phyloP scores from a whole-genome alignment of 441 rosid species.

The Adansonia gregorii region DNA sequence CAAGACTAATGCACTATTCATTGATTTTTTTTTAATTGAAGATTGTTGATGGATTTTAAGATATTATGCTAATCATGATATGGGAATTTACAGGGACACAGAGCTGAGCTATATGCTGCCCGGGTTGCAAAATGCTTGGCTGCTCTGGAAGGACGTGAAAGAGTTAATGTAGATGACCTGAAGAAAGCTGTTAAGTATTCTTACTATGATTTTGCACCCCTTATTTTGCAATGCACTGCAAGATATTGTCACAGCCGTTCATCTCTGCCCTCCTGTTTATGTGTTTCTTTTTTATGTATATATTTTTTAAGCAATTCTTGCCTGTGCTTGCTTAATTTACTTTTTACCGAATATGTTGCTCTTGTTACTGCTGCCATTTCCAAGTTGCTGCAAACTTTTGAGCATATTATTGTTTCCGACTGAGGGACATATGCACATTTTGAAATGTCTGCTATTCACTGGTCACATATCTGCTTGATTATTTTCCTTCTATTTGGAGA shows the following conservation, averaged over 20 bases:
- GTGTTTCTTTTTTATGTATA: neutral
- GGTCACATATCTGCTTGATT: neutral
- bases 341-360: neutral
- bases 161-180: conserved; percentile 92
- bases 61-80: neutral
- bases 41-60: neutral
- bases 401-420: neutral
- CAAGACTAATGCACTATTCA: neutral
- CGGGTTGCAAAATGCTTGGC: conserved; percentile 97
- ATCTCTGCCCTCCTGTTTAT: neutral
- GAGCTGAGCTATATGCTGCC: conserved; percentile 95
- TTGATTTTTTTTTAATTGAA: neutral
- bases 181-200: conserved; percentile 88
- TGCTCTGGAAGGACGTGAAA: conserved; percentile 95
- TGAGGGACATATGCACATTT: neutral
- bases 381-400: neutral
- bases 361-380: neutral
- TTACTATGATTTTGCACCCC: conserved; percentile 27
- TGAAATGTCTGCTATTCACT: neutral
- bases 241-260: neutral
- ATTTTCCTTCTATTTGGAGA: neutral
- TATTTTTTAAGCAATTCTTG: neutral
- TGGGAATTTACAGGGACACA: conserved; percentile 75
- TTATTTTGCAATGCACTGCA: conserved; percentile 15
- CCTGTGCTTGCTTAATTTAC: neutral